Percentiles rank a stretch among this genome's conserved stretches.
Conservation (phyloP, 176 grass and related monocot genomes). For the Poa annua region DNA sequence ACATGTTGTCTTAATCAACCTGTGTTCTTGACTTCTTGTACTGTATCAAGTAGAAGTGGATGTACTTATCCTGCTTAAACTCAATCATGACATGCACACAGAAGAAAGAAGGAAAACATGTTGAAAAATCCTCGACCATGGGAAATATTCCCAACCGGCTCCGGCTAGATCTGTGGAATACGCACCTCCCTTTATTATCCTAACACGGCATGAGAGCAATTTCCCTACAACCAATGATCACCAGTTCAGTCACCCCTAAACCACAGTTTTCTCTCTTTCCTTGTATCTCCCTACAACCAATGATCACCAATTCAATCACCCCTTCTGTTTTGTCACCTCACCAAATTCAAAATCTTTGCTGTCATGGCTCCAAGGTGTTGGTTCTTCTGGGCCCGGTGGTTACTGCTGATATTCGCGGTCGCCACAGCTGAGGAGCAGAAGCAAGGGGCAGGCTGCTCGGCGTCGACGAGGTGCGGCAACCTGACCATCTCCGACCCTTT, state of each 20-base stretch:
- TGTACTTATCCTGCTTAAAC: too few species aligned
- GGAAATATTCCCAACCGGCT: too few species aligned
- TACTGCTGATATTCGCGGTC: background rate
- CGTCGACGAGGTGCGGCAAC: background rate
- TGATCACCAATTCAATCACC: background rate
- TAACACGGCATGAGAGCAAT: too few species aligned
- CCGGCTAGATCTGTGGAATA: too few species aligned
- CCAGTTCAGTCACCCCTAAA: too few species aligned
- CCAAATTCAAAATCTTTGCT: background rate
- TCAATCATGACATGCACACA: too few species aligned
- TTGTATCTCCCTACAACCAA: too few species aligned
- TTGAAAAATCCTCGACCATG: too few species aligned
- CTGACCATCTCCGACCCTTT: background rate
- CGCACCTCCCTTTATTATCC: too few species aligned
- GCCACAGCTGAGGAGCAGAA: background rate
- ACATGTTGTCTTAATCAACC: background rate
- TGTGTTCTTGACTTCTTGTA: background rate
- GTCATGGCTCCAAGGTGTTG: background rate
- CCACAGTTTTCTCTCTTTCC: too few species aligned
- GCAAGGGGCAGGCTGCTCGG: background rate
- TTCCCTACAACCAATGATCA: too few species aligned
- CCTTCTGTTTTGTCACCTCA: background rate
- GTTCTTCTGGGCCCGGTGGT: background rate
- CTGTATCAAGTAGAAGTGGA: background rate
- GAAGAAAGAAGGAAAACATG: too few species aligned